Evolutionary conservation across 2,329 filamentous ascomycete genomes (phyloP).

Genomic region (Fusarium irregulare): DNA sequence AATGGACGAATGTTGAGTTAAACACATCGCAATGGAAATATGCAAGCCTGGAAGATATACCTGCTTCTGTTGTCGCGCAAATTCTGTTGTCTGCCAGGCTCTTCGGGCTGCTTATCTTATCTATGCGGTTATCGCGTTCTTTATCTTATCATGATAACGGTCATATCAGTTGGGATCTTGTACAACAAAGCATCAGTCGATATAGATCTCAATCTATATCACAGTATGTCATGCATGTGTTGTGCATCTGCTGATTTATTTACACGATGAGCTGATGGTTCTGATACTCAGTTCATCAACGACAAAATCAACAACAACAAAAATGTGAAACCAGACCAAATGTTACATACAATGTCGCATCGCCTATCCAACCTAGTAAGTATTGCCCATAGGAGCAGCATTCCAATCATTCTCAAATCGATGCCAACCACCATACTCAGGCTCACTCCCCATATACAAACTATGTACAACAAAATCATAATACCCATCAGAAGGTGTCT

Average conservation of each 20-base stretch:
- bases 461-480: slow-evolving; percentile 68
- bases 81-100: too few relatives aligned
- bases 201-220: slow-evolving; percentile 6
- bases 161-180: background rate
- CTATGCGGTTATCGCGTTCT: too few relatives aligned
- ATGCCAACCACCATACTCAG: slow-evolving; percentile 64
- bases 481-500: slow-evolving; percentile 61
- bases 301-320: background rate
- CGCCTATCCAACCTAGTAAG: slow-evolving; percentile 43
- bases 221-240: background rate
- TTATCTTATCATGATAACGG: background rate
- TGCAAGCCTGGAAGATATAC: too few relatives aligned
- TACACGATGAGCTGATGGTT: background rate
- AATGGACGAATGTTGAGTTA: too few relatives aligned
- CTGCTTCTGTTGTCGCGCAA: too few relatives aligned
- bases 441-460: slow-evolving; percentile 64
- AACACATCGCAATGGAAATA: too few relatives aligned
- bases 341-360: background rate
- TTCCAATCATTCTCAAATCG: slow-evolving; percentile 65
- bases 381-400: slow-evolving; percentile 46
- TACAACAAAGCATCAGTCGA: background rate
- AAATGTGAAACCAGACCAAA: background rate
- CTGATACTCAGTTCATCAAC: background rate
- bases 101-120: too few relatives aligned
- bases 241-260: slow-evolving; percentile 3